A percentile compares a stretch with the other conserved stretches of the same genome.
phyloP scores from a whole-genome alignment of 2,329 filamentous ascomycete genomes.

The Rutstroemia sp. region DNA sequence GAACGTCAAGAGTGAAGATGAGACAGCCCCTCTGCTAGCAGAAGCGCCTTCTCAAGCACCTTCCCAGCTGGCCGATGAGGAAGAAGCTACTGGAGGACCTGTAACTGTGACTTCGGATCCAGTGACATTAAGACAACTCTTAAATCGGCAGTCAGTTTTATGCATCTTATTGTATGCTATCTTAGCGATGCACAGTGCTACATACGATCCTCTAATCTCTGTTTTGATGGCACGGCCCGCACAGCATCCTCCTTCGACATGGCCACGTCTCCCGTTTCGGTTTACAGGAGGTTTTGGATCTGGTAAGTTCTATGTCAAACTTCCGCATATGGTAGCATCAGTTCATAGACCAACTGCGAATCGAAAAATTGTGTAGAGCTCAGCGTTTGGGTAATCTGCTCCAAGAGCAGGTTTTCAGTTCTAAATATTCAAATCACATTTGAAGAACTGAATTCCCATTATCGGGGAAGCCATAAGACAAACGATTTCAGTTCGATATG shows the following conservation, averaged over 20 bases:
- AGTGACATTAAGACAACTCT: background rate
- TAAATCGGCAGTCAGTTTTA: background rate
- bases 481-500: too few species aligned
- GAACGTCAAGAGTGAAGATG: background rate
- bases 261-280: background rate
- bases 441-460: too few species aligned
- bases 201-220: background rate
- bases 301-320: background rate
- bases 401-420: too few species aligned
- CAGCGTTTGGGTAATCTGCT: too few species aligned
- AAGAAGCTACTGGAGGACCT: background rate
- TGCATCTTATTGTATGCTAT: background rate
- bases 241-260: background rate
- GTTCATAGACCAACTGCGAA: too few species aligned
- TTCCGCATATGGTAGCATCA: too few species aligned
- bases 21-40: background rate
- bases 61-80: background rate
- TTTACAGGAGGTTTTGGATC: constrained; percentile 1
- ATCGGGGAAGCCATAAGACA: too few species aligned
- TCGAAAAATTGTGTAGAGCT: too few species aligned
- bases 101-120: too few species aligned
- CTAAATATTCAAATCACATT: too few species aligned
- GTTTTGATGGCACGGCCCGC: background rate
- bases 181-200: background rate
- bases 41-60: background rate